Evolutionary conservation across 2,329 filamentous ascomycete species (phyloP), one percentile per base, ranked within the genome.

Genomic region (Aspergillus sp.): DNA sequence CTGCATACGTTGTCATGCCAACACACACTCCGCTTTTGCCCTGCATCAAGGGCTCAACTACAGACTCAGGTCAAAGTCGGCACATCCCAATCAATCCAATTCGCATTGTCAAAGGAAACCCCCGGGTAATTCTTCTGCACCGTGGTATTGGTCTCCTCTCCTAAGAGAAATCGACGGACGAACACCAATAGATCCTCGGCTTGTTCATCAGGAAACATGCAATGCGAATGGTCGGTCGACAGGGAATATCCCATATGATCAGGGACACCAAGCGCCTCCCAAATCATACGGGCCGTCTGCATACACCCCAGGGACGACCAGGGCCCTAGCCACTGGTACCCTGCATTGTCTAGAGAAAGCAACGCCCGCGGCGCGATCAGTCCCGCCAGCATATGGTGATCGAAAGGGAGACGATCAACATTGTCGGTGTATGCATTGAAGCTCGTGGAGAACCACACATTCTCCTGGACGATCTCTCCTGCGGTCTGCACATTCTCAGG

Each of bases 401-500:
- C 82, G 58, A 78, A 77, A 50, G 82, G 81, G 34, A 83, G 71
- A 17, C 67, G 72, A 47, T 62, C 71, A 17, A 78, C 76, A 56
- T 74, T 71, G 55, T 70, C 73, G 46, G 75, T 75, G 68, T 81
- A 83, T 4, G 67, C 54, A 67, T 85, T 76, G 65, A 86, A 81
- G 45, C 72, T 70, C 29, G 72, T 71, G 49, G 80, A 81, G 76
- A 86, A 85, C 83, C 84, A 87, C 17, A 83, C 81, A 60, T 86
- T 85, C 72, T 86, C 83, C 31, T 70, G 72, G 4, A 85, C 73
- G 58, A 86, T 85, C 70, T 86, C 72, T 23, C 71, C 65, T 0
- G 82, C 79, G 0, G 82, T 85, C 71, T 87, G 83, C 62, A 85
- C 82, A 66, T 82, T 83, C 67, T 78, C 76, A 47, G 81, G 81